Evolutionary conservation across 1,284 basidiomycete species (phyloP), one percentile per base, ranked within the genome.

Genomic region (Golubevia pallescens): DNA sequence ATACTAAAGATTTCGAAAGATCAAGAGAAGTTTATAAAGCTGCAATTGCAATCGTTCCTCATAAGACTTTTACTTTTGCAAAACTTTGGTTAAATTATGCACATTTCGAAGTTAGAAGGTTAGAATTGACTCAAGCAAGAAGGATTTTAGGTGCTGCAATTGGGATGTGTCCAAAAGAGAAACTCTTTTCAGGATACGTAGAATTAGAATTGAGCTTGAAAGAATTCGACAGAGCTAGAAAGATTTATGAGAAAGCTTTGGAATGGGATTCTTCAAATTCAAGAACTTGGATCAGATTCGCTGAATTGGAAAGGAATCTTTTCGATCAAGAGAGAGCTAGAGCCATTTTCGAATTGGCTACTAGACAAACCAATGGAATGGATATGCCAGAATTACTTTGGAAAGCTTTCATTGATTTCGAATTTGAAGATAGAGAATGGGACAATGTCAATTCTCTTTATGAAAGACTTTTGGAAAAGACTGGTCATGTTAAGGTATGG

Each of bases 61-160:
- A 99, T 86, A 95, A 95, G 80, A 90, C 91, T 64, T 99, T 99
- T 86, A 98, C 97, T 0, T 99, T 99, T 77, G 94, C 96, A 13
- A 99, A 99, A 77, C 74, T 86, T 20, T 86, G 84, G 84, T 93
- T 58, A 89, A 92, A 80, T 87, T 97, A 93, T 76, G 94, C 96
- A 0, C 90, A 92, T 69, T 99, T 98, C 79, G 96, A 99, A 86
- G 88, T 98, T 16, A 90, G 97, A 24, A 90, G 91, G 57, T 87
- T 97, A 48, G 92, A 97, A 71, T 87, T 99, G 34, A 87, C 88
- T 24, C 90, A 93, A 14, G 96, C 96, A 2, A 89, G 97, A 59
- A 98, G 95, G 86, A 90, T 95, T 42, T 87, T 99, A 34, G 96
- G 96, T 13, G 90, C 92, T 0, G 92, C 92, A 1, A 95, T 99